Evolutionary conservation across 2,329 filamentous ascomycete genomes (phyloP), one percentile per base, ranked within the genome.

Genomic region (Hymenoscyphus infarciens): DNA sequence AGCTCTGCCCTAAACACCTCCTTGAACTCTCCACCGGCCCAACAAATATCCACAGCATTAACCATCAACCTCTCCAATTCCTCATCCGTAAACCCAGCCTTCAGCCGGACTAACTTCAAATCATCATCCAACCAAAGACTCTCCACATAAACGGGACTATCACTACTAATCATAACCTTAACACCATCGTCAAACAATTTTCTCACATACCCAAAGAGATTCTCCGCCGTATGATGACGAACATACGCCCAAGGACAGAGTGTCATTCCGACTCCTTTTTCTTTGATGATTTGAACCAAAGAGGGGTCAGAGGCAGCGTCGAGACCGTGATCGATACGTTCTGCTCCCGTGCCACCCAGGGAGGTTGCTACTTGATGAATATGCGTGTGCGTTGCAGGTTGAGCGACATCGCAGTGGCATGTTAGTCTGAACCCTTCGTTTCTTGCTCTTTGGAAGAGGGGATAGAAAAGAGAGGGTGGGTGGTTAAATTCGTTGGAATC

Each of bases 161-260:
- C 78, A 60, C 76, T 78, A 55, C 74, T 75, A 62, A 80, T 75
- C 53, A 73, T 75, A 25, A 79, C 66, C 56, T 75, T 76, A 29
- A 80, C 73, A 0, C 77, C 77, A 0, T 67, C 72, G 33, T 79
- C 75, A 62, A 73, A 74, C 10, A 79, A 64, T 31, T 63, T 71
- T n/a, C 74, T 70, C 33, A 80, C 75, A 59, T 76, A 76, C 0
- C 73, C 72, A 61, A 79, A 79, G 1, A 79, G 63, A 13, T 74
- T 71, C 1, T 75, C 75, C 1, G 75, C 74, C 22, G 73, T 69
- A 57, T 77, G 74, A 33, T 65, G 66, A 68, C 81, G 78, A 16
- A 91, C 82, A 74, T 92, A 91, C 66, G 86, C 89, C 65, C 89
- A 72, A 1, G 90, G 90, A 71, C 89, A 92, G n/a, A 90, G 79